A percentile compares a stretch with the other conserved stretches of the same genome.
These are phyloP conservation scores for Desmodesmus armatus DNA, from an alignment of 139 green algal species.

Conservation along the genomic window DNA sequence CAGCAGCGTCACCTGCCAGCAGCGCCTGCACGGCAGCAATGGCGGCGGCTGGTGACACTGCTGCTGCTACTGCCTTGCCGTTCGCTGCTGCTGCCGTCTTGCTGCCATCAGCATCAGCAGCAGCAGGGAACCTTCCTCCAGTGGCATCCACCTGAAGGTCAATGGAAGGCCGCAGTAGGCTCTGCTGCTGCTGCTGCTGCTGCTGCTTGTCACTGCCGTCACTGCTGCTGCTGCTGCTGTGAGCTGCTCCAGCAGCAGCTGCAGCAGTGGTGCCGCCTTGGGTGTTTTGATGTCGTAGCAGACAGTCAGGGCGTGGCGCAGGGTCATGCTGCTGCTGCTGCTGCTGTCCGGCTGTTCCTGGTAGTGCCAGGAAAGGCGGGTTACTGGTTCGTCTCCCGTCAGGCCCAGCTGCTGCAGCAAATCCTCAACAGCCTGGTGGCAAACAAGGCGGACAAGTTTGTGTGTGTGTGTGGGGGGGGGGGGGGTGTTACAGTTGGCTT, in stretches of 20 bases:
- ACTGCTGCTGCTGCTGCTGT: neutral
- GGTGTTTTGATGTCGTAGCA: slow-evolving; percentile 83
- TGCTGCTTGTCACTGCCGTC: neutral
- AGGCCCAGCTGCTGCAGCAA: slow-evolving; percentile 66
- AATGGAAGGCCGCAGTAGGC: neutral
- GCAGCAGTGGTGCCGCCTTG: slow-evolving; percentile 50
- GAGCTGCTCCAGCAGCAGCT: slow-evolving; percentile 21
- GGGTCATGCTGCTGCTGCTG: slow-evolving; percentile 47
- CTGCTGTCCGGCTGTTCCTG: slow-evolving; percentile 53
- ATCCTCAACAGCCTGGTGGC: slow-evolving; percentile 82
- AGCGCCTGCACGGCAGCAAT: slow-evolving; percentile 29
- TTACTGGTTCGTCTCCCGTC: slow-evolving; percentile 49
- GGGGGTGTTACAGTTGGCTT: too few species aligned
- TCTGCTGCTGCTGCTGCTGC: neutral
- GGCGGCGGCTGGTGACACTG: slow-evolving; percentile 12
- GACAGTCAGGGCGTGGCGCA: slow-evolving; percentile 68
- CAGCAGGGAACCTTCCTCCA: neutral
- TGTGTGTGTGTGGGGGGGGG: too few species aligned
- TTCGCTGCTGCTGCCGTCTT: slow-evolving; percentile 19
- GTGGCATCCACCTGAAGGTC: slow-evolving; percentile 13
- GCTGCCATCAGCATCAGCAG: neutral
- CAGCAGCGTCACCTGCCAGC: slow-evolving; percentile 41
- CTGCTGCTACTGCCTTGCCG: neutral
- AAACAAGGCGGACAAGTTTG: too few species aligned
- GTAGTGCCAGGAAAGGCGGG: slow-evolving; percentile 80